Percentiles rank a stretch among this genome's conserved stretches.
These are phyloP conservation scores for Botrytis tulipae DNA, from an alignment of 2,329 filamentous ascomycete genomes.

Conservation along the genomic window DNA sequence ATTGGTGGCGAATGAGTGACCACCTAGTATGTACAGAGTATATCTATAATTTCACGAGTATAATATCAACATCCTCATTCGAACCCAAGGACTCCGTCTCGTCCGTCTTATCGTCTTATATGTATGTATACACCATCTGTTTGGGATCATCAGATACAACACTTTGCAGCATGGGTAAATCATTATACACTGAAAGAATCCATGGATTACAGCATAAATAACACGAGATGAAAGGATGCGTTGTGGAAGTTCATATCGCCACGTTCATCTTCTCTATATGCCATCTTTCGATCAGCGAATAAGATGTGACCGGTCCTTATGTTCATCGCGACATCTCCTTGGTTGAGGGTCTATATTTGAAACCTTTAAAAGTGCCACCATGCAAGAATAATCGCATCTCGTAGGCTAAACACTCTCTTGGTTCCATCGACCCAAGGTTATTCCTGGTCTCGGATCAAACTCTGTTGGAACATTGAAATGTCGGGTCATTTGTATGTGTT, in stretches of 20 bases:
- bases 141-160: neutral
- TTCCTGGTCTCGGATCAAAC: constrained; percentile 5
- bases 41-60: neutral
- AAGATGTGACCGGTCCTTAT: neutral
- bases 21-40: neutral
- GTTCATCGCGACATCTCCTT: constrained; percentile 6
- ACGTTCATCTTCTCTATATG: neutral
- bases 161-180: neutral
- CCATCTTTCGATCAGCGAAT: neutral
- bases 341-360: neutral
- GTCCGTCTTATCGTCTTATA: neutral
- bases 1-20: neutral
- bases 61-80: neutral
- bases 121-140: neutral
- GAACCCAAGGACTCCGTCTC: neutral
- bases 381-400: constrained; percentile 7
- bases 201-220: constrained; percentile 7
- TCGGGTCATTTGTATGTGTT: neutral
- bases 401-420: constrained; percentile 1
- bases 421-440: neutral
- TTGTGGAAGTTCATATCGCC: neutral
- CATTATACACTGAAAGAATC: neutral
- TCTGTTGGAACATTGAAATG: constrained; percentile 9
- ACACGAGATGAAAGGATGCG: constrained; percentile 11
- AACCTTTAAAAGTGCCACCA: constrained; percentile 3